These are phyloP conservation scores for Barnettozyma sucrosica DNA, from an alignment of 805 yeast genomes.

Conservation along the genomic window DNA sequence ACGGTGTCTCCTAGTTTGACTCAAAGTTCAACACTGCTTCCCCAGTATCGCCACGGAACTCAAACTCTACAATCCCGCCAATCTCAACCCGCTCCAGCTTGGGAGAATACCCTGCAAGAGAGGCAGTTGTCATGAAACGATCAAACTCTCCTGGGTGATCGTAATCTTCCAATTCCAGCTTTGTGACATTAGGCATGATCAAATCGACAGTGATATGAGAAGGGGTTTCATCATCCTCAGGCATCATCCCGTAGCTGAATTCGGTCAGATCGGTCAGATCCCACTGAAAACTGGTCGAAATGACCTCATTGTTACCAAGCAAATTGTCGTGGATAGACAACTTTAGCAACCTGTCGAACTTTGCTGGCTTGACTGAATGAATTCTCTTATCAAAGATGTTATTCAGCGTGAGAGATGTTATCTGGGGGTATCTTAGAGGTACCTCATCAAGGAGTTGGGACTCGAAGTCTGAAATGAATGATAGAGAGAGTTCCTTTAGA, in stretches of 20 bases:
- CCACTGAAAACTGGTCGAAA: neutral
- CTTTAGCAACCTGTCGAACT: neutral
- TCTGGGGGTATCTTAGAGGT: neutral
- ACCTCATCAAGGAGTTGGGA: neutral
- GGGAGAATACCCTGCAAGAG: neutral
- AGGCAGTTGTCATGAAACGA: neutral
- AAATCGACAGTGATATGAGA: neutral
- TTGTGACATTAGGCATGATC: neutral
- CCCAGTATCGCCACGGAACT: neutral
- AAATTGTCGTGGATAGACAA: neutral
- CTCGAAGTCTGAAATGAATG: neutral
- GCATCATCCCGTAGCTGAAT: neutral
- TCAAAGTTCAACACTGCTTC: neutral
- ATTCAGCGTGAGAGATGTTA: neutral
- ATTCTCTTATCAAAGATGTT: neutral
- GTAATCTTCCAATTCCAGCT: neutral
- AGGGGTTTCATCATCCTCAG: neutral
- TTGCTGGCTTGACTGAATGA: neutral
- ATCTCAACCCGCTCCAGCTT: neutral
- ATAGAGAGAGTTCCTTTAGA: neutral
- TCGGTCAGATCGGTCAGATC: no score
- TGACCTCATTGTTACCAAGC: neutral
- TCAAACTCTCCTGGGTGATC: neutral
- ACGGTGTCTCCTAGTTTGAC: neutral
- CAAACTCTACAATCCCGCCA: neutral